phyloP scores from a whole-genome alignment of 805 yeast genomes.

The Metschnikowia continentalis region DNA sequence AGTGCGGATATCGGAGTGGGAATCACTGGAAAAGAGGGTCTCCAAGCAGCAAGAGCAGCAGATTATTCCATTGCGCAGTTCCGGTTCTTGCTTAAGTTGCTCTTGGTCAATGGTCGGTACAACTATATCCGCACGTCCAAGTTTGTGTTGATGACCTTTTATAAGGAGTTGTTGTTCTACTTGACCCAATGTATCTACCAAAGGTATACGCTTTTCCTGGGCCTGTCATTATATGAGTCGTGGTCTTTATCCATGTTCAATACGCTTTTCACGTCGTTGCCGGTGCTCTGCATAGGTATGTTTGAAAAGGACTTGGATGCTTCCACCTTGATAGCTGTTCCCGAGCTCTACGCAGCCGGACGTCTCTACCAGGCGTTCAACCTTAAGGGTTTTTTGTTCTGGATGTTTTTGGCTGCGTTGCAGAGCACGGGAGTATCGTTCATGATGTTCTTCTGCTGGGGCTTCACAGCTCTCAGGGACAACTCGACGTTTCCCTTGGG shows the following conservation, averaged over 20 bases:
- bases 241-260: slow-evolving; percentile 98
- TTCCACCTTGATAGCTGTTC: slow-evolving; percentile 83
- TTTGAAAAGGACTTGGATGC: slow-evolving; percentile 89
- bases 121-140: slow-evolving; percentile 89
- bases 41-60: slow-evolving; percentile 93
- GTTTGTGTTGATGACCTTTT: slow-evolving; percentile 89
- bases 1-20: slow-evolving; percentile 98
- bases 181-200: slow-evolving; percentile 86
- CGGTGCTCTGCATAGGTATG: slow-evolving; percentile 92
- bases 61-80: slow-evolving; percentile 96
- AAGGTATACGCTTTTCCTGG: slow-evolving; percentile 81
- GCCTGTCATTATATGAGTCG: slow-evolving; percentile 87
- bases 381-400: slow-evolving; percentile 59
- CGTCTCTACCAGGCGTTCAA: slow-evolving; percentile 72
- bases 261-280: slow-evolving; percentile 88
- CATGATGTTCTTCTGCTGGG: slow-evolving; percentile 65
- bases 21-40: slow-evolving; percentile 94
- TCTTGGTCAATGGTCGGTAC: slow-evolving; percentile 93
- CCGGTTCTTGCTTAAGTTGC: slow-evolving; percentile 71
- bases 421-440: slow-evolving; percentile 73
- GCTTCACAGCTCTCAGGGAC: slow-evolving; percentile 60
- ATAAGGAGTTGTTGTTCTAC: slow-evolving; percentile 88
- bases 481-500: slow-evolving; percentile 83
- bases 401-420: slow-evolving; percentile 74
- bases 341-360: slow-evolving; percentile 81